phyloP scores from a whole-genome alignment of 192 early-diverging fungal genomes.

The Coemansia sp. region DNA sequence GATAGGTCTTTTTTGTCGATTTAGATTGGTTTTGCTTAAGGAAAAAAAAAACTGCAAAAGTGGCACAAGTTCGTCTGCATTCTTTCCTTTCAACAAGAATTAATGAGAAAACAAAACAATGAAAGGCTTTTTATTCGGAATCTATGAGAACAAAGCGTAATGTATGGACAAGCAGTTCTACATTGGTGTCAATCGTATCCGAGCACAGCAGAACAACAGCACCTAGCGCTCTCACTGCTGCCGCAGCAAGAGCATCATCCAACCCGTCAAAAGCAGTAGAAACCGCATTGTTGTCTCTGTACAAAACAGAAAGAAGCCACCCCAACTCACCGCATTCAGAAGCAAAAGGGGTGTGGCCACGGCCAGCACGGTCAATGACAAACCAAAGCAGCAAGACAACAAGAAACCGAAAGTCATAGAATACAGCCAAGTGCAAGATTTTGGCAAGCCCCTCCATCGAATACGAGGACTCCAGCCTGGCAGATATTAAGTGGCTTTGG shows the following conservation, averaged over 20 bases:
- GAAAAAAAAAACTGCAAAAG: neutral
- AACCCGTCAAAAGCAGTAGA: neutral
- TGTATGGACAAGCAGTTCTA: constrained; percentile 8
- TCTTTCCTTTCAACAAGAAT: too few relatives aligned
- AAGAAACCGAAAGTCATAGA: constrained; percentile 27
- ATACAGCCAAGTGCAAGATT: constrained; percentile 21
- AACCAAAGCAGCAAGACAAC: constrained; percentile 16
- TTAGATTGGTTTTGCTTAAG: too few relatives aligned
- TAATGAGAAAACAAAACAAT: too few relatives aligned
- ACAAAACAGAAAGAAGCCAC: constrained; percentile 10
- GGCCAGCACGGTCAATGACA: constrained; percentile 1
- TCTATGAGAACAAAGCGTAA: neutral
- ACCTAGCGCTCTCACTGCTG: neutral
- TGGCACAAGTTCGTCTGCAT: neutral
- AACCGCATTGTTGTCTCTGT: constrained; percentile 6
- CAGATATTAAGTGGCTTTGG: neutral
- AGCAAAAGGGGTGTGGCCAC: neutral
- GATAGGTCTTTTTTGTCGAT: neutral
- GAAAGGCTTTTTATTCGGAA: neutral
- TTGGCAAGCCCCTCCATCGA: neutral
- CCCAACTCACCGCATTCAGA: constrained; percentile 1
- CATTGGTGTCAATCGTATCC: constrained; percentile 14
- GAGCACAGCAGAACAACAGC: constrained; percentile 18
- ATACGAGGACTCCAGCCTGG: neutral
- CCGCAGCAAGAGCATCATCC: neutral